Percentiles rank a stretch among this genome's conserved stretches.
Conservation (phyloP, 345 rosid species). For the Aquilaria malaccensis region DNA sequence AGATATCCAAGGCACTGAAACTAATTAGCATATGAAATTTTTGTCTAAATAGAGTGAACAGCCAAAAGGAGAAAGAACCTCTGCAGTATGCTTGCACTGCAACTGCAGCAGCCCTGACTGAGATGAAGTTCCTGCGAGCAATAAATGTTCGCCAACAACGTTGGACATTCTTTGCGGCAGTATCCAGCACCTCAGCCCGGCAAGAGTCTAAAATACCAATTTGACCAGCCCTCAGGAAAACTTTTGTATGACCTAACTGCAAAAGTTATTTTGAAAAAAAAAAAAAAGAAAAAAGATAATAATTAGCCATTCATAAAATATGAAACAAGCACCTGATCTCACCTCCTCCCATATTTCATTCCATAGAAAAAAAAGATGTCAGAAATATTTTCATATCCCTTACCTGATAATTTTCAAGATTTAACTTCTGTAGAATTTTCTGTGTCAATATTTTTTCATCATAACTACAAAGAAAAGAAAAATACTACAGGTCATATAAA, state of each 20-base stretch:
- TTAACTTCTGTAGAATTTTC: slow-evolving; percentile 62
- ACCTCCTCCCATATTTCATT: not conserved
- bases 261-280: slow-evolving; percentile 18
- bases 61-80: slow-evolving; percentile 40
- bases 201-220: slow-evolving; percentile 81
- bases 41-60: not conserved
- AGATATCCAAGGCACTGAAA: slow-evolving; percentile 1
- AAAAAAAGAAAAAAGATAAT: not conserved
- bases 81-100: slow-evolving; percentile 78
- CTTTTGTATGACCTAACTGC: slow-evolving; percentile 94
- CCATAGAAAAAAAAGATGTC: not conserved
- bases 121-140: slow-evolving; percentile 44
- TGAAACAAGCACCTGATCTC: not conserved
- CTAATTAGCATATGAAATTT: not conserved
- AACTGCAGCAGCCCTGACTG: slow-evolving; percentile 50
- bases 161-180: slow-evolving; percentile 75
- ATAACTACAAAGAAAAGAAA: slow-evolving; percentile 38
- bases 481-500: not conserved
- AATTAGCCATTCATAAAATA: not conserved
- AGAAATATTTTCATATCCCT: not conserved
- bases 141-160: slow-evolving; percentile 53
- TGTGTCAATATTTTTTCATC: slow-evolving; percentile 72
- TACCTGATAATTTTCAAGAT: slow-evolving; percentile 93
- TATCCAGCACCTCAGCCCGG: slow-evolving; percentile 82
- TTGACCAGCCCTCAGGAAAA: slow-evolving; percentile 96